phyloP scores from a whole-genome alignment of 176 grass and related monocot genomes.

The Aegilops tauschii region DNA sequence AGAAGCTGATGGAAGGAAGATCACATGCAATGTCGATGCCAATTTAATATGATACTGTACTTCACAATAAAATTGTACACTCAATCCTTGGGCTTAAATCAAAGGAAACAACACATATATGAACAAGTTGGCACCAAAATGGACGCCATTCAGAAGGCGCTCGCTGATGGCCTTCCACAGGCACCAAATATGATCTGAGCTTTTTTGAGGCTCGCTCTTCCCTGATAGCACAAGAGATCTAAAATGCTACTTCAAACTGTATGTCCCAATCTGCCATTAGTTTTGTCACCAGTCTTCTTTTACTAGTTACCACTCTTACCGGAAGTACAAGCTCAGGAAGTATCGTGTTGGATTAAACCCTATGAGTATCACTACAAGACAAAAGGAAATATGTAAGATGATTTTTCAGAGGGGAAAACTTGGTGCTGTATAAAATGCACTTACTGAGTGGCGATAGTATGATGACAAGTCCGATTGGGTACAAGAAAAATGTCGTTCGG shows the following conservation, averaged over 20 bases:
- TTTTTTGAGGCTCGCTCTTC: slow-evolving; percentile 1
- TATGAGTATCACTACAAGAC: slow-evolving; percentile 77
- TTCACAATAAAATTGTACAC: slow-evolving; percentile 35
- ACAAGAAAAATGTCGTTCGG: slow-evolving; percentile 97
- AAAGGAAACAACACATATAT: slow-evolving; percentile 38
- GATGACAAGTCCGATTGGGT: slow-evolving; percentile 89
- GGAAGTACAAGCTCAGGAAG: slow-evolving; percentile 86
- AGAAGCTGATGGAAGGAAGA: not conserved
- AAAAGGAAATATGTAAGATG: slow-evolving; percentile 10
- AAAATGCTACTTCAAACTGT: slow-evolving; percentile 34
- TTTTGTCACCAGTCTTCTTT: slow-evolving; percentile 17
- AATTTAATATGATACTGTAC: slow-evolving; percentile 22
- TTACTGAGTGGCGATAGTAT: slow-evolving; percentile 93
- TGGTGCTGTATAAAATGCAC: slow-evolving; percentile 23
- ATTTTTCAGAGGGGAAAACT: not conserved
- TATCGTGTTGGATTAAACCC: slow-evolving; percentile 93
- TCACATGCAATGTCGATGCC: slow-evolving; percentile 8
- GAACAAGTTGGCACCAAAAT: slow-evolving; percentile 42
- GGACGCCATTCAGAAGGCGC: not conserved
- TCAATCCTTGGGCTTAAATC: not conserved
- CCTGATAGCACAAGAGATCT: slow-evolving; percentile 25
- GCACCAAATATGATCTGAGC: slow-evolving; percentile 10
- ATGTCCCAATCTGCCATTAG: slow-evolving; percentile 48
- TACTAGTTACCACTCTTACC: slow-evolving; percentile 30
- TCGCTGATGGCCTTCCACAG: not conserved